These are phyloP conservation scores for Tetrahymena elliotti DNA, from an alignment of 73 alveolate species.

Conservation along the genomic window DNA sequence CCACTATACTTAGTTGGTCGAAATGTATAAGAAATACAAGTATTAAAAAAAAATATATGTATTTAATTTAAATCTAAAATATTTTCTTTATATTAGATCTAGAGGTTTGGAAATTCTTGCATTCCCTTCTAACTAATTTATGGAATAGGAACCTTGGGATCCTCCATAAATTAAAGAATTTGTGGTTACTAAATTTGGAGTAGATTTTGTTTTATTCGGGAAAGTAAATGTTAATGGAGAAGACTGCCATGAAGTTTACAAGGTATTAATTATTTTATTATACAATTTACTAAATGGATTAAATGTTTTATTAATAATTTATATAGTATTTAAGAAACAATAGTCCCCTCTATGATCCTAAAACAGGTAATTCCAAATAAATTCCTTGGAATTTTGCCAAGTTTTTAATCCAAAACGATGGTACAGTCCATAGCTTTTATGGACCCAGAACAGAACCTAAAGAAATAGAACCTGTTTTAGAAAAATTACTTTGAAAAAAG, in stretches of 20 bases:
- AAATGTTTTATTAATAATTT: neutral
- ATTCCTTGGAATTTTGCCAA: slow-evolving; percentile 64
- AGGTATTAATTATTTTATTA: neutral
- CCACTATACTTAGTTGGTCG: slow-evolving; percentile 39
- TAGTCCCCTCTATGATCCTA: neutral
- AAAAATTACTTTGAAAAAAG: neutral
- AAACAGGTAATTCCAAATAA: neutral
- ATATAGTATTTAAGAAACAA: neutral
- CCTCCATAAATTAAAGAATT: slow-evolving; percentile 55
- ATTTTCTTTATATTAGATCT: neutral
- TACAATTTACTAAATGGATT: too few relatives aligned
- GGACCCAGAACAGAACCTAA: slow-evolving; percentile 42
- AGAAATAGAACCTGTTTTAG: neutral
- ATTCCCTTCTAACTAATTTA: slow-evolving; percentile 74
- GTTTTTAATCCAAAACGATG: slow-evolving; percentile 47
- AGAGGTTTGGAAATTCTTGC: slow-evolving; percentile 54
- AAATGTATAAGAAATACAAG: slow-evolving; percentile 12
- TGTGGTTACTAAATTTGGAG: slow-evolving; percentile 47
- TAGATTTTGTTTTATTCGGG: slow-evolving; percentile 50
- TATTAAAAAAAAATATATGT: neutral
- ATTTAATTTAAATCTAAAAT: neutral
- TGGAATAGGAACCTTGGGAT: slow-evolving; percentile 69
- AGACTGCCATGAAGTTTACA: slow-evolving; percentile 38
- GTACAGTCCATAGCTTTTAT: slow-evolving; percentile 31
- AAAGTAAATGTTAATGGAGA: slow-evolving; percentile 70